Evolutionary conservation across 257 asterid genomes (phyloP).

Genomic region (Solanum bulbocastanum): DNA sequence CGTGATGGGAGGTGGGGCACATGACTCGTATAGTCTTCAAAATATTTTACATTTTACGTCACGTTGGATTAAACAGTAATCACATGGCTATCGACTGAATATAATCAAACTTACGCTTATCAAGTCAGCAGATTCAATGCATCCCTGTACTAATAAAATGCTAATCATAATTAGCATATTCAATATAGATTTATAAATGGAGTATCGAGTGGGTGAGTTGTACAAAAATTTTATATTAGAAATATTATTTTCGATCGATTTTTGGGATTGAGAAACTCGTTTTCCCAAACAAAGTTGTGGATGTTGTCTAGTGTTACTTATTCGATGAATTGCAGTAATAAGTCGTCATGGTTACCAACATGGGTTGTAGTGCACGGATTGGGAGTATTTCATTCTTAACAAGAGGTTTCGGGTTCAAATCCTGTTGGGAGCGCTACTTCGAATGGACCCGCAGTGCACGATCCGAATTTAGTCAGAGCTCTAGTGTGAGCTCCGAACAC

Average conservation of each 20-base stretch:
- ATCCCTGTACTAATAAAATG: neutral
- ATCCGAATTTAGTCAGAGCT: neutral
- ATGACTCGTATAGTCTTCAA: neutral
- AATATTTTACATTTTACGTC: neutral
- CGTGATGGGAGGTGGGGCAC: neutral
- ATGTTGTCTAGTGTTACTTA: neutral
- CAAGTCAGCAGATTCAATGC: neutral
- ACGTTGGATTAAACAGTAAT: neutral
- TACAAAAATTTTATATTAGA: neutral
- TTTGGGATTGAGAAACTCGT: accelerated
- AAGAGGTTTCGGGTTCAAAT: neutral
- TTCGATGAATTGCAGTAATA: neutral
- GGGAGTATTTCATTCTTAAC: too few relatives aligned
- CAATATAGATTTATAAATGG: neutral
- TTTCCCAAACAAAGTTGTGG: neutral
- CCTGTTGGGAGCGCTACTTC: neutral
- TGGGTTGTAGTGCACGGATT: too few relatives aligned
- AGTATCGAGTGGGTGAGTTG: neutral
- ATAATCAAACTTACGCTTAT: neutral
- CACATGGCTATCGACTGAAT: neutral
- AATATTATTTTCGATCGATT: accelerated
- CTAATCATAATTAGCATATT: neutral
- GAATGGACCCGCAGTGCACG: too few relatives aligned
- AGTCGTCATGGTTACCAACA: neutral
- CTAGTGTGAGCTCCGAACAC: too few relatives aligned